A percentile compares a stretch with the other conserved stretches of the same genome.
These are phyloP conservation scores for Stephanodiscus minutulus DNA, from an alignment of 108 stramenopile genomes.

Conservation along the genomic window DNA sequence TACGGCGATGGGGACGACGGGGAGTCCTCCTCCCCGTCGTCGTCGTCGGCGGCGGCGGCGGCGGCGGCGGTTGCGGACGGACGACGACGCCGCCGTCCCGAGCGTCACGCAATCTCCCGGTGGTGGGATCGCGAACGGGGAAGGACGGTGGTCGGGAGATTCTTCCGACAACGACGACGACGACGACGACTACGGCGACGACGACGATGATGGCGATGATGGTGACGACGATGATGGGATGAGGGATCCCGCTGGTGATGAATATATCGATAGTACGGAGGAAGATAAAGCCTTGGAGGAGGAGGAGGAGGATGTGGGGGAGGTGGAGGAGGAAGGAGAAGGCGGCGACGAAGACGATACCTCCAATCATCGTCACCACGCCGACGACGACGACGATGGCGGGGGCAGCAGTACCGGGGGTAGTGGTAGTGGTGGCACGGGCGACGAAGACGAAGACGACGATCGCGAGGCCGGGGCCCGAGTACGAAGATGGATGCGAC, in stretches of 20 bases:
- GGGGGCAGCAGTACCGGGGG: no score
- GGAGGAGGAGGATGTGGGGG: slow-evolving; percentile 23
- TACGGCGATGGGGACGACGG: background rate
- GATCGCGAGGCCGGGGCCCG: background rate
- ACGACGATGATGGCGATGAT: background rate
- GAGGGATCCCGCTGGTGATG: no score
- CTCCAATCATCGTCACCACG: background rate
- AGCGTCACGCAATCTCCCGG: no score
- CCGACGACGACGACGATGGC: background rate
- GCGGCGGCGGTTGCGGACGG: no score
- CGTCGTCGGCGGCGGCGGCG: no score
- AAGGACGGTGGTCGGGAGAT: no score
- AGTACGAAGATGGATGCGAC: background rate
- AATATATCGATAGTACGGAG: slow-evolving; percentile 36
- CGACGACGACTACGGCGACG: background rate
- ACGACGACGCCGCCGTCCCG: no score
- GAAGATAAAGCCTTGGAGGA: slow-evolving; percentile 54
- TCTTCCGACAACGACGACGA: background rate
- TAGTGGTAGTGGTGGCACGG: no score
- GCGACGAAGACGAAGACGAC: background rate
- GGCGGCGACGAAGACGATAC: background rate
- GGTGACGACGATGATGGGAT: slow-evolving; percentile 12
- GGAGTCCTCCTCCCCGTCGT: background rate
- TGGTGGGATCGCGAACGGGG: no score
- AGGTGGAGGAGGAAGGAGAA: slow-evolving; percentile 15